Evolutionary conservation across 768 basidiomycete genomes (phyloP), one percentile per base, ranked within the genome.

Genomic region (Leccinum pellstonianum): DNA sequence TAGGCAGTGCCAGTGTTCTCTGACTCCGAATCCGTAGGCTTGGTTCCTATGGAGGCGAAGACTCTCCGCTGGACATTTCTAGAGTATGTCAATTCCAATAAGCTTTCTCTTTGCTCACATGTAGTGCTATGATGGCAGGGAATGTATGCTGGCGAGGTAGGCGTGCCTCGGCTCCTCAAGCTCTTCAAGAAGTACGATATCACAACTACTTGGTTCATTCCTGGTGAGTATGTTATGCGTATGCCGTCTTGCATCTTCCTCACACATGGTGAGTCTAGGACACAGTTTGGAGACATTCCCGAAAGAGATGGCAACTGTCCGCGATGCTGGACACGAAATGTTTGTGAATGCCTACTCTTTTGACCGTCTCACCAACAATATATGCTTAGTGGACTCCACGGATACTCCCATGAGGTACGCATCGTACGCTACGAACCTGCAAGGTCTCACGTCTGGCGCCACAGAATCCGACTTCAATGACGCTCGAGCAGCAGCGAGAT

Each of bases 241-340:
- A 46, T 43, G 10, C 59, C 14, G 47, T 41, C 14, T 33, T 19
- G 33, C n/a, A 23, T 31, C 27, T 37, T 4, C 6, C 25, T 54
- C 58, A 50, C 17, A 56, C 35, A 41, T 37, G 29, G 17, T n/a
- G 4, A 15, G 5, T 12, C 8, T 59, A 83, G 86, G 86, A 2
- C 88, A 91, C 64, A 86, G 85, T 61, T 73, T 90, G 55, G 88
- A 90, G 65, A 90, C 88, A 0, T 91, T 91, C 69, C 87, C 87
- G 0, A 76, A 84, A 51, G 76, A 90, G 69, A 86, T 87, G 82
- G 84, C 81, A 37, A 81, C 83, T 4, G 85, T 90, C 11, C 77
- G 87, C 14, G 88, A 90, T 68, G 85, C 84, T 17, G 87, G 88
- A 0, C 88, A 90, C 65, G 89, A 92, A 71, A 80, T 91, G 80